A percentile compares a stretch with the other conserved stretches of the same genome.
Conservation (phyloP, 768 basidiomycete species). For the Naganishia antarctica region DNA sequence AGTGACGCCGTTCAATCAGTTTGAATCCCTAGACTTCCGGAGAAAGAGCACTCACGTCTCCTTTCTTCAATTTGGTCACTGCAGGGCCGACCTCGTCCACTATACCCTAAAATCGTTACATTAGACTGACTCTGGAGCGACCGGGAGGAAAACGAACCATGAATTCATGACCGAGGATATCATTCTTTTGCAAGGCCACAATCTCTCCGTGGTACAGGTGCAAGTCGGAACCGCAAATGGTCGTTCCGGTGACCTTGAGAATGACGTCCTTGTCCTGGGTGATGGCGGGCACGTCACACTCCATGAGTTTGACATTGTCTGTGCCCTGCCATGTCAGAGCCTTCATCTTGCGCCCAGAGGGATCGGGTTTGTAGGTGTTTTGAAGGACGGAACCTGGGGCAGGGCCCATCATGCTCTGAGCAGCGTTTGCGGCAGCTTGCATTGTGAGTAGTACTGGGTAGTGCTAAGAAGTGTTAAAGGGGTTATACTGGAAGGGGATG, state of each 20-base stretch:
- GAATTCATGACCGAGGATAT: constrained; percentile 51
- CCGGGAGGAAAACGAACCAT: too few relatives aligned
- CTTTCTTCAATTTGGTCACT: constrained; percentile 60
- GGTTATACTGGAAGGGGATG: too few relatives aligned
- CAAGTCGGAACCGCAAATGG: constrained; percentile 61
- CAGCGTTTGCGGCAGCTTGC: constrained; percentile 29
- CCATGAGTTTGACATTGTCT: constrained; percentile 52
- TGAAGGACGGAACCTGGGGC: constrained; percentile 16
- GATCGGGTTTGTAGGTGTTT: constrained; percentile 38
- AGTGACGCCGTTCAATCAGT: not conserved
- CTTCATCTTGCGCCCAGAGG: constrained; percentile 61
- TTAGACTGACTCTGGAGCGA: too few relatives aligned
- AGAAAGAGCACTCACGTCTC: constrained; percentile 50
- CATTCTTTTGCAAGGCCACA: constrained; percentile 61
- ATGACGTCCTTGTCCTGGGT: constrained; percentile 72
- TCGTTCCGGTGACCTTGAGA: constrained; percentile 68
- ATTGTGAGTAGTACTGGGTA: constrained; percentile 18
- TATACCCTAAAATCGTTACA: constrained; percentile 55
- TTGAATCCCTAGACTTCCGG: not conserved
- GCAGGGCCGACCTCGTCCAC: constrained; percentile 64
- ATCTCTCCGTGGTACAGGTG: constrained; percentile 61
- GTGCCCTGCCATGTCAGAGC: constrained; percentile 66
- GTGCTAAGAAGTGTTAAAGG: too few relatives aligned
- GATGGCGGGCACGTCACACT: constrained; percentile 58
- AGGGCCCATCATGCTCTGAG: constrained; percentile 19